Percentiles rank a stretch among this genome's conserved stretches.
Evolutionary conservation across 2,329 filamentous ascomycete genomes (phyloP).

Genomic region (Clathrospora elynae): DNA sequence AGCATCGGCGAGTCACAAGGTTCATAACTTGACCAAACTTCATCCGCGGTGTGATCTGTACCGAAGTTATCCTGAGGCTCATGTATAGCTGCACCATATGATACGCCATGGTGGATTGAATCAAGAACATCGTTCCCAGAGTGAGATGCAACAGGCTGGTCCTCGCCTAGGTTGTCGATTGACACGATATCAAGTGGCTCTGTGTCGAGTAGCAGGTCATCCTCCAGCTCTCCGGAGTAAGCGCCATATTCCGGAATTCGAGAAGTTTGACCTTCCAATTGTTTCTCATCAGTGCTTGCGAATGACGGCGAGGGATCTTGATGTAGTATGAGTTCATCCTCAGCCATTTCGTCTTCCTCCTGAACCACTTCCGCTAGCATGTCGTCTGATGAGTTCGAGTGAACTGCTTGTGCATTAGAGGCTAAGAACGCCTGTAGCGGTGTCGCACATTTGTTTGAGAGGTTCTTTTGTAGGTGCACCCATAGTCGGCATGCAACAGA

Average conservation of each 20-base stretch:
- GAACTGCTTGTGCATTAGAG: not conserved
- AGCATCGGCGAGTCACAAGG: not conserved
- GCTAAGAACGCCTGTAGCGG: conserved; percentile 10
- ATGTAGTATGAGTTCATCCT: not conserved
- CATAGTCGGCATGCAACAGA: conserved; percentile 11
- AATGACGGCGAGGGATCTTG: not conserved
- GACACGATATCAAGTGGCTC: not conserved
- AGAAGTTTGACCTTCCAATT: not conserved
- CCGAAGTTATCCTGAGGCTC: not conserved
- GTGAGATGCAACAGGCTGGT: not conserved
- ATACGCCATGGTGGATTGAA: not conserved
- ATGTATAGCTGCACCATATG: not conserved
- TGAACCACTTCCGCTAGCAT: conserved; percentile 12
- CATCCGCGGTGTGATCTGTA: not conserved
- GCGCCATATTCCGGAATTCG: not conserved
- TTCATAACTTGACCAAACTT: no score
- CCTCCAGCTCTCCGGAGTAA: not conserved
- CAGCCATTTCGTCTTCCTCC: not conserved
- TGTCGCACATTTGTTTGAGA: not conserved
- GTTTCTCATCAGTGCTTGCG: not conserved
- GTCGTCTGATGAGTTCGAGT: conserved; percentile 11
- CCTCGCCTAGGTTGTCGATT: not conserved
- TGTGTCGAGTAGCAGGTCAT: conserved; percentile 7
- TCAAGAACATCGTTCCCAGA: not conserved
- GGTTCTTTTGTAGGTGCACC: conserved; percentile 10